Conservation (phyloP, 148 eudicot species). For the Pouteria glomerata region DNA sequence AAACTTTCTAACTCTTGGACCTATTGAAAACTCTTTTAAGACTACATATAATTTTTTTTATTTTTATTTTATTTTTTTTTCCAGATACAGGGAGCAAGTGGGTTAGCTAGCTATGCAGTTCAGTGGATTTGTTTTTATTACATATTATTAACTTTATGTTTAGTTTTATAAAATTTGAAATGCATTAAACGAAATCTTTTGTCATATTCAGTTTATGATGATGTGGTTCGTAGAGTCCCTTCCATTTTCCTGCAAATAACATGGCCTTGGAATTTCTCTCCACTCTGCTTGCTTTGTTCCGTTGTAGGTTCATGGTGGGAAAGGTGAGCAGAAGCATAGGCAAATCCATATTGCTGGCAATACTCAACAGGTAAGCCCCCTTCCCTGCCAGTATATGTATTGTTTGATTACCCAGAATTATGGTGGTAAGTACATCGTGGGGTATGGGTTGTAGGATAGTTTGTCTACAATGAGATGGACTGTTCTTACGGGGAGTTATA, state of each 20-base stretch:
- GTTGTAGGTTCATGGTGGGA: slow-evolving; percentile 77
- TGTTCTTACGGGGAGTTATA: neutral
- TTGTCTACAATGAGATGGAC: neutral
- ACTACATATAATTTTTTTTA: no score
- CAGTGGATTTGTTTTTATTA: neutral
- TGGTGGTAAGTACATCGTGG: neutral
- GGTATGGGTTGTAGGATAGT: neutral
- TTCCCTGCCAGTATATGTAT: neutral
- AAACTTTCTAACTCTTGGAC: neutral
- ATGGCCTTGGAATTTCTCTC: neutral
- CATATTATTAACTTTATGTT: neutral
- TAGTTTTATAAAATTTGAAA: neutral
- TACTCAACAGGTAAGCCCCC: slow-evolving; percentile 58
- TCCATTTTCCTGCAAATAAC: neutral
- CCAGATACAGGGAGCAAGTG: no score
- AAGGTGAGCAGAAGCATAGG: slow-evolving; percentile 80
- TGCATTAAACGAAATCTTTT: neutral
- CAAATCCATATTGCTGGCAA: slow-evolving; percentile 84
- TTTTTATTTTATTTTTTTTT: no score
- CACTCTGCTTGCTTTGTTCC: neutral
- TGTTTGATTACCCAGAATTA: neutral
- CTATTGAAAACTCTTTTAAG: no score
- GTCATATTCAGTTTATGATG: neutral
- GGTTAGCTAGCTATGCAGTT: neutral
- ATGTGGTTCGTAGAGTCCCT: neutral